Evolutionary conservation across 495 filamentous ascomycete genomes (phyloP), one percentile per base, ranked within the genome.

Genomic region (Platismatia glauca): DNA sequence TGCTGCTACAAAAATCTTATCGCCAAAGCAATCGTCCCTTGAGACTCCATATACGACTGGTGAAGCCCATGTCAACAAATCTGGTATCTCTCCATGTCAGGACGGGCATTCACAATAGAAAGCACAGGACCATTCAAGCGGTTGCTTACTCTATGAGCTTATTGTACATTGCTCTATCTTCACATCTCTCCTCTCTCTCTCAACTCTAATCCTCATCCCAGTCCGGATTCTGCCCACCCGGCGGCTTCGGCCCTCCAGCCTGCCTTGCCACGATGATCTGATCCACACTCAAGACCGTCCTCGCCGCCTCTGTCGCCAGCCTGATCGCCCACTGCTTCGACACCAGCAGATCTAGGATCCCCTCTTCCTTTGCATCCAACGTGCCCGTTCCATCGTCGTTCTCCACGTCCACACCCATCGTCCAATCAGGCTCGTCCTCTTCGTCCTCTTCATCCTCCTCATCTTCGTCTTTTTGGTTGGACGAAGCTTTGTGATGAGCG

Each of bases 211-310:
- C 93, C 77, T 97, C 91, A 77, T 99, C 95, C 95, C 95, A 99
- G 81, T 96, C 94, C 64, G 91, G 83, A 79, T 96, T 96, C 55
- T 90, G 91, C 11, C 62, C 68, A 12, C 62, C 67, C 16, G 95
- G 94, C 37, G 91, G 90, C 79, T 99, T 99, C 37, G 95, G 95
- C 41, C 95, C 95, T 70, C 95, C 95, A 31, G 95, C 95, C 77
- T 97, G 93, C 75, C 92, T 86, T 58, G 95, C 91, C 55, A 99
- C 95, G 71, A 99, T 99, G 69, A 99, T 97, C 78, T 99, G 95
- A 76, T 99, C 95, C 20, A 99, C 95, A 43, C 91, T 93, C 64
- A 99, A 80, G 43, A 99, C 89, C 50, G 95, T 97, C 61, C 95
- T 84, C 57, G 89, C 93, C 55, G 94, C 86, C 74, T 99, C 95